Percentiles rank a stretch among this genome's conserved stretches.
Conservation (phyloP, 306 rosid genomes). For the Begonia masoniana region DNA sequence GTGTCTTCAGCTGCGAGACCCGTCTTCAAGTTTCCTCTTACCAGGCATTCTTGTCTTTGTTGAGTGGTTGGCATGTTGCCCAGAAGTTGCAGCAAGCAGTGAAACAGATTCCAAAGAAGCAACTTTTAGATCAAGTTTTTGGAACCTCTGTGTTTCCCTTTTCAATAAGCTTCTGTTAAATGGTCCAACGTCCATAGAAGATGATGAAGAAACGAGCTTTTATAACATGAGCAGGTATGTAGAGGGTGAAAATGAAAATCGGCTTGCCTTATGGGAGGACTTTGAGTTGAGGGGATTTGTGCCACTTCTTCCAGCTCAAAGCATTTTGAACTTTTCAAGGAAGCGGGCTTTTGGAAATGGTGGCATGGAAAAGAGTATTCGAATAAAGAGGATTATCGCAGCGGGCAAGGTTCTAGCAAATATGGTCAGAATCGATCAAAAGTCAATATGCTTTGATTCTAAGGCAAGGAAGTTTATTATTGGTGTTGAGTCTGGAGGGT, state of each 20-base stretch:
- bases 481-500: constrained; percentile 39
- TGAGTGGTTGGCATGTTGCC: constrained; percentile 91
- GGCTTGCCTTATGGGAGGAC: constrained; percentile 93
- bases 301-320: constrained; percentile 91
- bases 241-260: constrained; percentile 83
- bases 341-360: constrained; percentile 62
- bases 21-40: constrained; percentile 61
- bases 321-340: constrained; percentile 81
- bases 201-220: constrained; percentile 71
- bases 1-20: constrained; percentile 52
- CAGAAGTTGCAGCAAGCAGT: constrained; percentile 51
- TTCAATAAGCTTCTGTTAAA: constrained; percentile 55
- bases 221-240: constrained; percentile 70
- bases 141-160: constrained; percentile 55
- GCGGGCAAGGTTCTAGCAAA: constrained; percentile 80
- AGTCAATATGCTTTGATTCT: constrained; percentile 41
- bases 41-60: constrained; percentile 79
- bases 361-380: constrained; percentile 59
- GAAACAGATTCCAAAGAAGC: constrained; percentile 60
- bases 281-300: constrained; percentile 79
- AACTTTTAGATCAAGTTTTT: constrained; percentile 56
- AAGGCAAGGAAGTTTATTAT: constrained; percentile 54
- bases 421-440: constrained; percentile 51
- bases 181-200: constrained; percentile 37
- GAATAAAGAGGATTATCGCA: constrained; percentile 63